Conservation (phyloP, 148 eudicot genomes). For the Spergularia bocconei region DNA sequence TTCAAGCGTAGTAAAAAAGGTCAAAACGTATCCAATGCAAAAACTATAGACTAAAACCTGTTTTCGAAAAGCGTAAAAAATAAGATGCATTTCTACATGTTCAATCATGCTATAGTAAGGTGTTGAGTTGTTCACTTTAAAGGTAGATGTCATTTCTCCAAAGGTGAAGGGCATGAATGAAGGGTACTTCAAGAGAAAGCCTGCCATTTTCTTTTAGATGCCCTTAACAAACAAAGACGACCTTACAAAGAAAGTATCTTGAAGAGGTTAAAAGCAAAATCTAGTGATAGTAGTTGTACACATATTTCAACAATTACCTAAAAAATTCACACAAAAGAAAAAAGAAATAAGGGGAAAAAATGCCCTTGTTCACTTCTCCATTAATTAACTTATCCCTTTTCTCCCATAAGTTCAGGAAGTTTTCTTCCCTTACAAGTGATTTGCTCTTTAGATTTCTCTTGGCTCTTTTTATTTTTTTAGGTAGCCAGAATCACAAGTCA, state of each 20-base stretch:
- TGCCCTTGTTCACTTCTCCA: constrained; percentile 19
- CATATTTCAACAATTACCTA: constrained; percentile 21
- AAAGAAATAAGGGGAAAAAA: neutral
- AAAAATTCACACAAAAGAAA: constrained; percentile 4
- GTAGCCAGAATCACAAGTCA: constrained; percentile 25
- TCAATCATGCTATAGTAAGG: neutral
- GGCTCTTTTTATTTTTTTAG: constrained; percentile 14
- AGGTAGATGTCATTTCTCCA: neutral
- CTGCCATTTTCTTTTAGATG: constrained; percentile 24
- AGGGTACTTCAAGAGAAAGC: constrained; percentile 27
- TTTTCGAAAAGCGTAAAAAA: too few species aligned
- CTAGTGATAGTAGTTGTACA: constrained; percentile 16
- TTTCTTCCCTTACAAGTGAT: constrained; percentile 38
- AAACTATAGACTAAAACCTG: too few species aligned
- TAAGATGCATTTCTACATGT: too few species aligned
- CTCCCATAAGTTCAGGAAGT: constrained; percentile 28
- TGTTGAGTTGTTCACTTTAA: constrained; percentile 10
- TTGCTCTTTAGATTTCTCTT: constrained; percentile 11
- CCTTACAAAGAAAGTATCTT: constrained; percentile 10
- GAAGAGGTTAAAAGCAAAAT: constrained; percentile 8
- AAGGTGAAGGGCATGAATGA: neutral
- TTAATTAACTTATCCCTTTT: constrained; percentile 3
- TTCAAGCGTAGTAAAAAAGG: too few species aligned
- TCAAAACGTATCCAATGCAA: too few species aligned
- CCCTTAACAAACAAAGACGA: constrained; percentile 4